These are phyloP conservation scores for Salix purpurea DNA, from an alignment of 345 rosid genomes.

Conservation along the genomic window DNA sequence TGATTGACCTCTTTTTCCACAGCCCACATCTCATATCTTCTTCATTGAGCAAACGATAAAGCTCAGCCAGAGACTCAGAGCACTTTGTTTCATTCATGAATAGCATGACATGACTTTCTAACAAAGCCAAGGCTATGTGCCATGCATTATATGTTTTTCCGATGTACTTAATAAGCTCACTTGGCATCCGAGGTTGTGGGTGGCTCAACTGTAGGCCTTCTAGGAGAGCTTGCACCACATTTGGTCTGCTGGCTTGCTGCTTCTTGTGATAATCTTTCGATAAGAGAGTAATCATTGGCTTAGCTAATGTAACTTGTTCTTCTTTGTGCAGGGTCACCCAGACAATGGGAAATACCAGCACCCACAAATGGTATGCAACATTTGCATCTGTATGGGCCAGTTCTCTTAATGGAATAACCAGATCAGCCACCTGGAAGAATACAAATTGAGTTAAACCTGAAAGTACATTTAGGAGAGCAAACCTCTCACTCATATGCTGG, in stretches of 20 bases:
- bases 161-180: slow-evolving; percentile 93
- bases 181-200: slow-evolving; percentile 98
- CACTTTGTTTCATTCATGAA: slow-evolving; percentile 86
- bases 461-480: neutral
- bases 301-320: slow-evolving; percentile 79
- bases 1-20: slow-evolving; percentile 93
- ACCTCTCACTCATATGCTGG: neutral
- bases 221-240: slow-evolving; percentile 97
- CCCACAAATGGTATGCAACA: slow-evolving; percentile 98
- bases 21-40: slow-evolving; percentile 99
- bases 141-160: slow-evolving; percentile 98
- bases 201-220: slow-evolving; percentile 98
- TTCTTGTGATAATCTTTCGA: slow-evolving; percentile 96
- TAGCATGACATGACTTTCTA: slow-evolving; percentile 94
- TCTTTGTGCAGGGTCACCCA: slow-evolving; percentile 92
- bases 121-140: slow-evolving; percentile 87
- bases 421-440: slow-evolving; percentile 70
- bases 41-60: slow-evolving; percentile 88
- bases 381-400: slow-evolving; percentile 90
- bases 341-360: slow-evolving; percentile 93
- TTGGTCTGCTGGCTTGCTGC: slow-evolving; percentile 91
- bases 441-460: neutral
- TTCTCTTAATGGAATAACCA: slow-evolving; percentile 85
- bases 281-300: slow-evolving; percentile 78
- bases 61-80: slow-evolving; percentile 93